A percentile compares a stretch with the other conserved stretches of the same genome.
These are phyloP conservation scores for Wickerhamomyces bisporus DNA, from an alignment of 805 yeast species.

Conservation along the genomic window DNA sequence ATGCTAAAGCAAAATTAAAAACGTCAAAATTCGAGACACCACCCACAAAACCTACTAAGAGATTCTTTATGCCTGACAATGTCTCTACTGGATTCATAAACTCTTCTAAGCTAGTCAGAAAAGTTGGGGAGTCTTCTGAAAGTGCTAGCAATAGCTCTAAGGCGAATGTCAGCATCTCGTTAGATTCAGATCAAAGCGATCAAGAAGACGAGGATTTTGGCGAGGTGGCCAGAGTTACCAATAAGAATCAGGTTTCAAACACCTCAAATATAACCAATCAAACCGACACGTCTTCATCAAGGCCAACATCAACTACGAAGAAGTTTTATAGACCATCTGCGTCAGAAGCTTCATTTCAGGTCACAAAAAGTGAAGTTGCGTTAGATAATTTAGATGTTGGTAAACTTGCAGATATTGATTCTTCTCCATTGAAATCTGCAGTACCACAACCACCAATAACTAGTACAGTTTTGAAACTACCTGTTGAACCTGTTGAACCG, in stretches of 20 bases:
- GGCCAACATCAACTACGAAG: not conserved
- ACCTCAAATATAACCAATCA: no score
- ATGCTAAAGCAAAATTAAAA: slow-evolving; percentile 10
- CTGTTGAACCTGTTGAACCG: no score
- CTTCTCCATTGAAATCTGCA: no score
- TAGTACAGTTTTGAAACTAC: no score
- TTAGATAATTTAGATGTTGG: not conserved
- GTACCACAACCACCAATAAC: no score
- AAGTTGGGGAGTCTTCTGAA: slow-evolving; percentile 9
- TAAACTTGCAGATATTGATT: no score
- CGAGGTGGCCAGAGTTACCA: not conserved
- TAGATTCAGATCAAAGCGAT: slow-evolving; percentile 13
- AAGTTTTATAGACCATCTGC: not conserved
- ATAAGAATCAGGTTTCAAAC: no score
- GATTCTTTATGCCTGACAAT: slow-evolving; percentile 70
- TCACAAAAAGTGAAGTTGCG: not conserved
- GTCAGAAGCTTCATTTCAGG: not conserved
- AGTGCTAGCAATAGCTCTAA: not conserved
- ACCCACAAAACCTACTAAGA: slow-evolving; percentile 33
- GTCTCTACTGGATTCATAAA: slow-evolving; percentile 59
- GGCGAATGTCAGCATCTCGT: not conserved
- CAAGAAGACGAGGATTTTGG: not conserved
- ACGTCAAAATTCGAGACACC: slow-evolving; percentile 15
- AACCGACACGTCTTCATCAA: not conserved
- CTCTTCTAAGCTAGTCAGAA: slow-evolving; percentile 44